These are phyloP conservation scores for Mycena epipterygia DNA, from an alignment of 768 basidiomycete species.

Conservation along the genomic window DNA sequence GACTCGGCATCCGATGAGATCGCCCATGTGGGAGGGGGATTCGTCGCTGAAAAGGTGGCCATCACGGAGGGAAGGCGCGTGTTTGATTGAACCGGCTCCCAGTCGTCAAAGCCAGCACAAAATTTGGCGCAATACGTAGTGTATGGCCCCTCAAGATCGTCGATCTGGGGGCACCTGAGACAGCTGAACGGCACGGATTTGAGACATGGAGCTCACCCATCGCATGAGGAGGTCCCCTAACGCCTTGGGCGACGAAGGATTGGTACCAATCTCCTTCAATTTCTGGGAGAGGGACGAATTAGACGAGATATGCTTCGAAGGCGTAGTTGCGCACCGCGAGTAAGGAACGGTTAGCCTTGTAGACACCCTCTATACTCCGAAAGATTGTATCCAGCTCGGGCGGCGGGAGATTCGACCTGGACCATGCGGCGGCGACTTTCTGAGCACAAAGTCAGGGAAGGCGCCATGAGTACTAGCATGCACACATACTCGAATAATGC, in stretches of 20 bases:
- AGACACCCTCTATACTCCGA: slow-evolving; percentile 91
- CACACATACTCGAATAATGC: slow-evolving; percentile 86
- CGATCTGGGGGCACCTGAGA: slow-evolving; percentile 70
- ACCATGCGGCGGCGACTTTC: slow-evolving; percentile 99
- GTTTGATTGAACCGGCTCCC: slow-evolving; percentile 86
- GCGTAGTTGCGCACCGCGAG: slow-evolving; percentile 67
- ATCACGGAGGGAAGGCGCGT: slow-evolving; percentile 77
- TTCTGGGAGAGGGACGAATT: slow-evolving; percentile 64
- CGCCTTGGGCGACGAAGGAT: slow-evolving; percentile 93
- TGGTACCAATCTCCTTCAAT: slow-evolving; percentile 93
- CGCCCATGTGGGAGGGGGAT: slow-evolving; percentile 67
- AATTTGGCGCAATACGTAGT: slow-evolving; percentile 82
- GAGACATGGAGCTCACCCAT: slow-evolving; percentile 76
- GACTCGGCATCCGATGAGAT: slow-evolving; percentile 53
- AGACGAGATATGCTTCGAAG: slow-evolving; percentile 3
- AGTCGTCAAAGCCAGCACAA: slow-evolving; percentile 83
- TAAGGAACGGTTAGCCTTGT: slow-evolving; percentile 90
- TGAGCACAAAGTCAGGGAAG: slow-evolving; percentile 50
- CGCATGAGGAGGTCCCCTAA: slow-evolving; percentile 96
- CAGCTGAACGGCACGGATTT: slow-evolving; percentile 29
- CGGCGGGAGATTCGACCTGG: slow-evolving; percentile 93
- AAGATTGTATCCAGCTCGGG: slow-evolving; percentile 95
- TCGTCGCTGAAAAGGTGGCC: slow-evolving; percentile 72
- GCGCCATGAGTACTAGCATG: slow-evolving; percentile 21
- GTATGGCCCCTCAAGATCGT: slow-evolving; percentile 92